phyloP scores from a whole-genome alignment of 2,329 filamentous ascomycete genomes.

The Akanthomyces muscarius region DNA sequence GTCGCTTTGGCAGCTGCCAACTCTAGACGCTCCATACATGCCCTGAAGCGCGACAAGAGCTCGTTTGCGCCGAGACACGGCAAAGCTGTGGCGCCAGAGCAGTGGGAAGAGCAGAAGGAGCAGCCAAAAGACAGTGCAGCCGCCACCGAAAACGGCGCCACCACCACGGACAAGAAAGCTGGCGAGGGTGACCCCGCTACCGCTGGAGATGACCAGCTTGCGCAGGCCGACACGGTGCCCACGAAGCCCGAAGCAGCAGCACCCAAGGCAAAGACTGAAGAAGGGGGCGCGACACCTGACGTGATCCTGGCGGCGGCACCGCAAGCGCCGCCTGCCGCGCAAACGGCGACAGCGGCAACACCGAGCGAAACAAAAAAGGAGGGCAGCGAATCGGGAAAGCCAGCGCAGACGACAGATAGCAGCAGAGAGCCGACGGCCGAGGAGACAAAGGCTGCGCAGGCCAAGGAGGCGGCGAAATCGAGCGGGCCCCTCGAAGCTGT shows the following conservation, averaged over 20 bases:
- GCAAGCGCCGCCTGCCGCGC: neutral
- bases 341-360: neutral
- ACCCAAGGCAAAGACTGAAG: neutral
- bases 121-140: conserved; percentile 18
- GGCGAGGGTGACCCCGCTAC: neutral
- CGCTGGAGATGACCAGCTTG: conserved; percentile 17
- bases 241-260: neutral
- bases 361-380: neutral
- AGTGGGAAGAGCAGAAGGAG: conserved; percentile 25
- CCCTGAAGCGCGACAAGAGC: conserved; percentile 31
- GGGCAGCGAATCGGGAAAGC: neutral
- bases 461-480: conserved; percentile 36
- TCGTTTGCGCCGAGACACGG: conserved; percentile 55
- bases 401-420: conserved; percentile 3
- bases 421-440: conserved; percentile 18
- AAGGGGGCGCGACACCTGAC: neutral
- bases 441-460: conserved; percentile 28
- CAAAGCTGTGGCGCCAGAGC: conserved; percentile 55
- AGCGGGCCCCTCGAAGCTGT: conserved; percentile 50
- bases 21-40: conserved; percentile 13
- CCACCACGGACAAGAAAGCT: neutral
- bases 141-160: neutral
- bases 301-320: conserved; percentile 9
- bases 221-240: conserved; percentile 8
- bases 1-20: neutral